These are phyloP conservation scores for Arctostaphylos glauca DNA, from an alignment of 148 eudicot genomes.

Conservation along the genomic window DNA sequence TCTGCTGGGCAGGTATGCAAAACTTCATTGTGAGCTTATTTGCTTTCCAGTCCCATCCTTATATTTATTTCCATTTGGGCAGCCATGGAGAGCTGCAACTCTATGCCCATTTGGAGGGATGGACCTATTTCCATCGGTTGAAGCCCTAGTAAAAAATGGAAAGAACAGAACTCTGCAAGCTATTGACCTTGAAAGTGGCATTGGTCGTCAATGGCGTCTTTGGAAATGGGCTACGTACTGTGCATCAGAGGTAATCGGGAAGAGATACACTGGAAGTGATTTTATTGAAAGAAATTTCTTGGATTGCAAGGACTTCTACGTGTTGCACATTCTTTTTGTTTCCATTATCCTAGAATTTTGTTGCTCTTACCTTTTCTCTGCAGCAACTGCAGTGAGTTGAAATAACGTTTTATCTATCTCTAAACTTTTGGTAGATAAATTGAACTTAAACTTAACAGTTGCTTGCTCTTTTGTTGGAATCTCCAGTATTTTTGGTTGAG, in stretches of 20 bases:
- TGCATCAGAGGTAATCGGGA: constrained; percentile 76
- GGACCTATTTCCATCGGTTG: constrained; percentile 67
- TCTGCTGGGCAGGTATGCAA: constrained; percentile 91
- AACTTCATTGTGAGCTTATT: constrained; percentile 4
- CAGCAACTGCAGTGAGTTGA: neutral
- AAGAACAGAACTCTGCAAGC: constrained; percentile 88
- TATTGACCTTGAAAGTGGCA: constrained; percentile 83
- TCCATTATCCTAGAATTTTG: neutral
- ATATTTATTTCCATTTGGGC: constrained; percentile 27
- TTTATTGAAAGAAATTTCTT: neutral
- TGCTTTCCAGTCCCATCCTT: constrained; percentile 15
- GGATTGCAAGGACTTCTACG: neutral
- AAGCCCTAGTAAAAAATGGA: constrained; percentile 72
- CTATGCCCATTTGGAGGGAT: constrained; percentile 76
- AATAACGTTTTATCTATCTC: neutral
- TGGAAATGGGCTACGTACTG: constrained; percentile 98
- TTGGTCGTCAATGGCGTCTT: constrained; percentile 81
- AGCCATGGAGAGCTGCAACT: constrained; percentile 97
- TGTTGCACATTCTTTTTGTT: neutral
- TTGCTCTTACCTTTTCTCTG: neutral
- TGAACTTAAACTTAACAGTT: neutral
- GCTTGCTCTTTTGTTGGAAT: neutral
- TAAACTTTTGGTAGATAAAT: neutral
- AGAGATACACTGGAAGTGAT: neutral
- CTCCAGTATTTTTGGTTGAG: neutral